Conservation (phyloP, 768 basidiomycete species). For the Auriscalpium microsporum region DNA sequence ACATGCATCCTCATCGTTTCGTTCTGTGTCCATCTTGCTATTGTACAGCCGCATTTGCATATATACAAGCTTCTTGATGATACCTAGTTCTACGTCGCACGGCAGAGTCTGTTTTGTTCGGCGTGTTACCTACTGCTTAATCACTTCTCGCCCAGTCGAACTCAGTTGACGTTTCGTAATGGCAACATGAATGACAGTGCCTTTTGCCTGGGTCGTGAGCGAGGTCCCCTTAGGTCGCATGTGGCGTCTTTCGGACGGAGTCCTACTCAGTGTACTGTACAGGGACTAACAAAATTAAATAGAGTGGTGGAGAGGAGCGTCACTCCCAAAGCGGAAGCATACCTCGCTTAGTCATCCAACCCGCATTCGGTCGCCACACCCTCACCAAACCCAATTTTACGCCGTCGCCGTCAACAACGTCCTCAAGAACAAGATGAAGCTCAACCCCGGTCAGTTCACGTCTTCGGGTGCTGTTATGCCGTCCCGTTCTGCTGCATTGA, state of each 20-base stretch:
- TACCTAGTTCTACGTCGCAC: background rate
- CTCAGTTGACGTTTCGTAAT: too few species aligned
- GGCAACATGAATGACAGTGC: too few species aligned
- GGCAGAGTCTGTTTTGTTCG: background rate
- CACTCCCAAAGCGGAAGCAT: too few species aligned
- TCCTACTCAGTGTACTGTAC: too few species aligned
- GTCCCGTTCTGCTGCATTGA: slow-evolving; percentile 17
- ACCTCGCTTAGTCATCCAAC: too few species aligned
- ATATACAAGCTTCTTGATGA: background rate
- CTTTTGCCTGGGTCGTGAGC: too few species aligned
- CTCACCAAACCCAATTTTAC: slow-evolving; percentile 15
- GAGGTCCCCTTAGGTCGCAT: too few species aligned
- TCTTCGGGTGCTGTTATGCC: slow-evolving; percentile 14
- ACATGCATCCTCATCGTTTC: background rate
- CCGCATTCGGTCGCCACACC: background rate
- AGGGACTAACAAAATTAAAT: too few species aligned
- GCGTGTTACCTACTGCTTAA: background rate
- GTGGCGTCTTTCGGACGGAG: too few species aligned
- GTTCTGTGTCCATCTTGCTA: background rate
- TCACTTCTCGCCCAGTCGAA: background rate
- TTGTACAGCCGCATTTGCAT: background rate
- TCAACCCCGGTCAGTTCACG: slow-evolving; percentile 66
- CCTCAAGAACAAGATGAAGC: slow-evolving; percentile 67
- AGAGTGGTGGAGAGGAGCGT: too few species aligned
- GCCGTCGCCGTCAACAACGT: slow-evolving; percentile 44